Evolutionary conservation across 345 rosid genomes (phyloP).

Genomic region (Rhizophora mangle): DNA sequence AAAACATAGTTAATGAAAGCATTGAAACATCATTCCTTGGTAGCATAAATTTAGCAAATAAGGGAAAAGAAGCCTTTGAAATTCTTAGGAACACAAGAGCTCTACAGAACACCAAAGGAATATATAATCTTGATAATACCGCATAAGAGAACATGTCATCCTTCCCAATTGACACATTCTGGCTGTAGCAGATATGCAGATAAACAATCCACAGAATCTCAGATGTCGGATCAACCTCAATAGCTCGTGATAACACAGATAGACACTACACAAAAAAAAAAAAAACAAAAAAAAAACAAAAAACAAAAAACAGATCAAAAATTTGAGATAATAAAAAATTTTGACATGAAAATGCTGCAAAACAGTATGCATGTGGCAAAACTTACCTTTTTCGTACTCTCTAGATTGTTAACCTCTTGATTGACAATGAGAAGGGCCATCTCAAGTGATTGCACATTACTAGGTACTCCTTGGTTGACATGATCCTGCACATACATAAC

Average conservation of each 20-base stretch:
- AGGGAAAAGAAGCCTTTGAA: background rate
- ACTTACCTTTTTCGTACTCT: conserved; percentile 67
- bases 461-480: conserved; percentile 47
- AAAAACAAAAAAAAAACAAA: conserved; percentile 22
- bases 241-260: conserved; percentile 63
- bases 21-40: background rate
- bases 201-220: conserved; percentile 81
- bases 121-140: conserved; percentile 39
- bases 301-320: conserved; percentile 13
- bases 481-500: conserved; percentile 51
- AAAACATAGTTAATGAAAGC: too few species aligned
- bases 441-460: conserved; percentile 54
- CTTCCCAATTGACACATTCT: conserved; percentile 38
- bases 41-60: background rate
- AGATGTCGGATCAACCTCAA: conserved; percentile 67
- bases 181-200: conserved; percentile 57
- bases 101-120: too few species aligned
- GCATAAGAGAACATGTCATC: conserved; percentile 70
- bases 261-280: conserved; percentile 66
- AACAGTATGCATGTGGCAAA: conserved; percentile 17
- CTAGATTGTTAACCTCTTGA: conserved; percentile 57
- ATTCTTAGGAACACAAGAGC: background rate
- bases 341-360: conserved; percentile 12
- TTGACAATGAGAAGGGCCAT: conserved; percentile 63
- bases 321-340: conserved; percentile 12